phyloP scores from a whole-genome alignment of 2,329 filamentous ascomycete species.

The Trichoderma atrobrunneum region DNA sequence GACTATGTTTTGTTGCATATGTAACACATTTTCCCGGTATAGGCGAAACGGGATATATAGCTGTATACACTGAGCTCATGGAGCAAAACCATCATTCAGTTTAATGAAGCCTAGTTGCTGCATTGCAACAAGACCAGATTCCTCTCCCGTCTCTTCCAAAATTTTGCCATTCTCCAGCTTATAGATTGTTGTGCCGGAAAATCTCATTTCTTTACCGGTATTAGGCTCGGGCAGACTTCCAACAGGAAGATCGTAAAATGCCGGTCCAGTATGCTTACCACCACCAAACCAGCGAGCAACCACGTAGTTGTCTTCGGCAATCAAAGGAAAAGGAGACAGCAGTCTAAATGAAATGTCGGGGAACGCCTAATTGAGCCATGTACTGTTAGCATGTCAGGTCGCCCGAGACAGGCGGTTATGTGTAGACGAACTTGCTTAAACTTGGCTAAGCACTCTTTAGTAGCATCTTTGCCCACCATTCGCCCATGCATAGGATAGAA shows the following conservation, averaged over 20 bases:
- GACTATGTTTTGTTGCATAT: background rate
- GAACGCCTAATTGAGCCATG: background rate
- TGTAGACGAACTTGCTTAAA: conserved; percentile 19
- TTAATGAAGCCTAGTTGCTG: conserved; percentile 6
- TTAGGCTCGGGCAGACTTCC: conserved; percentile 15
- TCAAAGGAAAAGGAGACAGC: conserved; percentile 4
- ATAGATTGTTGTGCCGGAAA: conserved; percentile 22
- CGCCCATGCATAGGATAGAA: conserved; percentile 22
- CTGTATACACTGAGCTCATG: background rate
- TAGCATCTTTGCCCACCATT: conserved; percentile 15
- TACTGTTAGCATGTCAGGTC: background rate
- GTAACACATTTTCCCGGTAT: background rate
- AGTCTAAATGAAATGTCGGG: background rate
- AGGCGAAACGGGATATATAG: background rate
- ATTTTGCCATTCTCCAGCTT: conserved; percentile 21
- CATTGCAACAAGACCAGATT: conserved; percentile 10
- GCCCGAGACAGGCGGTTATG: background rate
- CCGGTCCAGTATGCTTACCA: conserved; percentile 22
- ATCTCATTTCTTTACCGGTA: conserved; percentile 21
- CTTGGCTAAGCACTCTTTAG: conserved; percentile 13
- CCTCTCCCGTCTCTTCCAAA: conserved; percentile 20
- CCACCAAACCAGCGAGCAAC: conserved; percentile 22
- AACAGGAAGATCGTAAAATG: conserved; percentile 20
- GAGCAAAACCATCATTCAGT: conserved; percentile 5
- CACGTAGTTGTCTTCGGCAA: conserved; percentile 17